Percentiles rank a stretch among this genome's conserved stretches.
Evolutionary conservation across 495 filamentous ascomycete genomes (phyloP).

Genomic region (Thermothielavioides terrestris): DNA sequence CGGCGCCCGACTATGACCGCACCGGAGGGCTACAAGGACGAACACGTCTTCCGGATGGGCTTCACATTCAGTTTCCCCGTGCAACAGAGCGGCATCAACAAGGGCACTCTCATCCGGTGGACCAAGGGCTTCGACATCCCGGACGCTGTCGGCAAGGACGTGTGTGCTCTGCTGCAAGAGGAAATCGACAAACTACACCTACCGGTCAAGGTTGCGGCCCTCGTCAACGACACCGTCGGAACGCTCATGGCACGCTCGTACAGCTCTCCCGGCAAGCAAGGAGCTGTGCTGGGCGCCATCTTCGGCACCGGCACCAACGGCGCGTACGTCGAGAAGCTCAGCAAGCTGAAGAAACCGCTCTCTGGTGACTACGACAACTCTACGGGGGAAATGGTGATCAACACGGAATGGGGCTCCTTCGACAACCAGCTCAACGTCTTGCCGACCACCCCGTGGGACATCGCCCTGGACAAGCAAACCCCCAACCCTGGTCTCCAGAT

Average conservation of each 20-base stretch:
- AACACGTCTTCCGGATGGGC: constrained; percentile 79
- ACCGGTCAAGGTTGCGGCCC: constrained; percentile 83
- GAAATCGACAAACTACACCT: constrained; percentile 83
- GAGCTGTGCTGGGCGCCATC: constrained; percentile 84
- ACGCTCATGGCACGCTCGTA: constrained; percentile 97
- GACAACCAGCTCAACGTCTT: constrained; percentile 85
- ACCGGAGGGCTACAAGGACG: constrained; percentile 46
- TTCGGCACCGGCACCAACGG: constrained; percentile 94
- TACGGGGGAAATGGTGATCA: constrained; percentile 93
- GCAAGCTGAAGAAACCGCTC: constrained; percentile 58
- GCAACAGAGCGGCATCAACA: constrained; percentile 87
- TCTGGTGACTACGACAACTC: constrained; percentile 63
- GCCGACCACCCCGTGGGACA: constrained; percentile 78
- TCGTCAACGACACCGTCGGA: constrained; percentile 96
- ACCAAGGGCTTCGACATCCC: constrained; percentile 97
- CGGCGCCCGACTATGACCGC: constrained; percentile 48
- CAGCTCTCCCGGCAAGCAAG: constrained; percentile 78
- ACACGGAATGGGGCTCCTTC: constrained; percentile 97
- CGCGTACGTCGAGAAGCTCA: constrained; percentile 75
- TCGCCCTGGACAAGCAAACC: constrained; percentile 63
- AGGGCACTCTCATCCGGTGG: constrained; percentile 86
- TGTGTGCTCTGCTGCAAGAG: constrained; percentile 79
- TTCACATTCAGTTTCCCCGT: constrained; percentile 99
- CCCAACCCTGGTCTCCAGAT: constrained; percentile 95
- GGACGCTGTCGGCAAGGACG: constrained; percentile 88